These are phyloP conservation scores for Diphasiastrum complanatum DNA, from an alignment of 83 land plant genomes.

Conservation along the genomic window DNA sequence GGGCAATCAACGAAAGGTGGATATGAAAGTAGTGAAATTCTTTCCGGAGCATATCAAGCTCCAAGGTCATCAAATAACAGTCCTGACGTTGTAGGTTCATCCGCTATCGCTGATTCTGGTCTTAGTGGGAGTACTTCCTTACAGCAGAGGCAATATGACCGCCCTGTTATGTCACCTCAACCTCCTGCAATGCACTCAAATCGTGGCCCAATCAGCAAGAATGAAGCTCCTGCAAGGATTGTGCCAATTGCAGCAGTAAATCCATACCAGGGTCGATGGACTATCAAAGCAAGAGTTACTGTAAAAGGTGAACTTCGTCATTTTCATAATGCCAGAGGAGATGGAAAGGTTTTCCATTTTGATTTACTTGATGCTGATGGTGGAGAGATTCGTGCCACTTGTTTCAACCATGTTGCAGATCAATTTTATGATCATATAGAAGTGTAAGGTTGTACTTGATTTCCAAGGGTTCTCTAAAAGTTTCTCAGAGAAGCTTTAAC, in stretches of 20 bases:
- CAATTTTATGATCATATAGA: constrained; percentile 68
- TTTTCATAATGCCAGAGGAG: constrained; percentile 89
- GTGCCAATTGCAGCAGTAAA: constrained; percentile 90
- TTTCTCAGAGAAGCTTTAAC: constrained; percentile 85
- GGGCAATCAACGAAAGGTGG: not conserved
- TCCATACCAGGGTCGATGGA: constrained; percentile 97
- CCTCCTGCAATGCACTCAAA: constrained; percentile 69
- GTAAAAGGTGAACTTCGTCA: constrained; percentile 80
- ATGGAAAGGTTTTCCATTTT: constrained; percentile 93
- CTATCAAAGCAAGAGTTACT: constrained; percentile 91
- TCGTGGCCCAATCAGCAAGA: constrained; percentile 69
- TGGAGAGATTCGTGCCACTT: constrained; percentile 88
- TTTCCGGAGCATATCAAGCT: not conserved
- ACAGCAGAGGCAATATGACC: constrained; percentile 39
- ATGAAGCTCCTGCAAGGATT: constrained; percentile 86
- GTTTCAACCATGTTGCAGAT: constrained; percentile 87
- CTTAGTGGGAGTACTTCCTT: not conserved
- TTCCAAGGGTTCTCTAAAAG: constrained; percentile 84
- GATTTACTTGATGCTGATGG: constrained; percentile 93
- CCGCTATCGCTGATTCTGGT: constrained; percentile 18
- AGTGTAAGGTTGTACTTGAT: constrained; percentile 76
- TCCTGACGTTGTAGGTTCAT: not conserved
- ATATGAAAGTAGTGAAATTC: constrained; percentile 10
- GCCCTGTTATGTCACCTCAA: constrained; percentile 42
- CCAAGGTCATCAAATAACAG: not conserved